Conservation (phyloP, 1,284 basidiomycete genomes). For the Gymnopus androsaceus region DNA sequence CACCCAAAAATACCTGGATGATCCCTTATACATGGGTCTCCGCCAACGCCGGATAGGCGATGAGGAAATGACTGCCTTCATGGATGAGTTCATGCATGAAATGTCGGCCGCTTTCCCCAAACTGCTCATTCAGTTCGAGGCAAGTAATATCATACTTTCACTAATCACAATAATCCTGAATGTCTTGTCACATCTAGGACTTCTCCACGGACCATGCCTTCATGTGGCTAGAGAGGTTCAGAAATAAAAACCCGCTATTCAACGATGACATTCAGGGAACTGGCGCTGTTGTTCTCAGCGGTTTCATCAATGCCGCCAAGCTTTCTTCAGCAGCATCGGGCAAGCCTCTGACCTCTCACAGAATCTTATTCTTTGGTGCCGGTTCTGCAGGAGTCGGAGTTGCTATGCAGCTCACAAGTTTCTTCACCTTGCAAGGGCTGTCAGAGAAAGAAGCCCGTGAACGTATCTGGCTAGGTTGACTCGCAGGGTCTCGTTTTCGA, state of each 20-base stretch:
- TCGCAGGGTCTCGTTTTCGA: constrained; percentile 84
- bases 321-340: constrained; percentile 75
- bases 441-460: constrained; percentile 77
- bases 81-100: constrained; percentile 92
- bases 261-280: constrained; percentile 93
- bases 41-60: constrained; percentile 70
- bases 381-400: constrained; percentile 91
- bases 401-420: constrained; percentile 85
- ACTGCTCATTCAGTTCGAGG: constrained; percentile 89
- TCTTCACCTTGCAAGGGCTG: constrained; percentile 82
- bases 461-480: constrained; percentile 83
- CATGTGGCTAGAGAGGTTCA: constrained; percentile 65
- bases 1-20: constrained; percentile 78
- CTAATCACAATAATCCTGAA: constrained; percentile 13
- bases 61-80: constrained; percentile 74
- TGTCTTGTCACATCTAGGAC: constrained; percentile 53
- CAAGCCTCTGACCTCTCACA: constrained; percentile 70
- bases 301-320: constrained; percentile 87
- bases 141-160: constrained; percentile 24
- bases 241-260: constrained; percentile 63
- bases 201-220: constrained; percentile 89
- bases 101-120: constrained; percentile 78
- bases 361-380: constrained; percentile 90
- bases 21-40: constrained; percentile 90
- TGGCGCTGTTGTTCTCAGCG: constrained; percentile 88